These are phyloP conservation scores for Lithocarpus polystachyus DNA, from an alignment of 306 rosid species.

Conservation along the genomic window DNA sequence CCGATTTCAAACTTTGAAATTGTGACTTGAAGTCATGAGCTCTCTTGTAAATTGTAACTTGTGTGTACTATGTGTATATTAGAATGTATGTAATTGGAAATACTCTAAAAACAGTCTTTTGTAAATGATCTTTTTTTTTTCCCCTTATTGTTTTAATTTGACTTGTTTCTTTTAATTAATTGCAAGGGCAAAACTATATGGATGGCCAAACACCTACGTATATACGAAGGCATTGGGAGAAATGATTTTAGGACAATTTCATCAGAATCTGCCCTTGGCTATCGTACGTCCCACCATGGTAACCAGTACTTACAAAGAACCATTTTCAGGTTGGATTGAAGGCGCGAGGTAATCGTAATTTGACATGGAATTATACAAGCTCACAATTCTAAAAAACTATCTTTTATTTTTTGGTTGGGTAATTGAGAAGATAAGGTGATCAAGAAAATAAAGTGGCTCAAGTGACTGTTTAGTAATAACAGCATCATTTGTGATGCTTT, in stretches of 20 bases:
- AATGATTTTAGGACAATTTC: conserved; percentile 17
- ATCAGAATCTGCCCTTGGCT: conserved; percentile 16
- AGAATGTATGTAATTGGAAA: too few relatives aligned
- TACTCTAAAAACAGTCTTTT: not conserved
- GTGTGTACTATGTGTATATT: too few relatives aligned
- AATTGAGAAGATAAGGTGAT: too few relatives aligned
- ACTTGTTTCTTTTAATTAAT: not conserved
- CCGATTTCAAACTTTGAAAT: too few relatives aligned
- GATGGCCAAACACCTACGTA: conserved; percentile 41
- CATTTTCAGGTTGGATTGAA: conserved; percentile 50
- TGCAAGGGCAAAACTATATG: conserved; percentile 34
- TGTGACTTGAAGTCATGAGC: too few relatives aligned
- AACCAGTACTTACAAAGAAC: conserved; percentile 26
- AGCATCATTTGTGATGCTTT: too few relatives aligned
- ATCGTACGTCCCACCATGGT: conserved; percentile 30
- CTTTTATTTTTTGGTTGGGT: not conserved
- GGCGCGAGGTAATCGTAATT: conserved; percentile 20
- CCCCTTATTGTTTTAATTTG: not conserved
- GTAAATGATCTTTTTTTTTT: not conserved
- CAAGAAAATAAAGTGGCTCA: not conserved
- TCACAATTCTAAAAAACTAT: not conserved
- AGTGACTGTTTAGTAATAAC: too few relatives aligned
- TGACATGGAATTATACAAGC: not conserved
- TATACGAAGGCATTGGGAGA: conserved; percentile 55
- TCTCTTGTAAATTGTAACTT: too few relatives aligned